phyloP scores from a whole-genome alignment of 805 yeast genomes.

The Candida krabiensis region DNA sequence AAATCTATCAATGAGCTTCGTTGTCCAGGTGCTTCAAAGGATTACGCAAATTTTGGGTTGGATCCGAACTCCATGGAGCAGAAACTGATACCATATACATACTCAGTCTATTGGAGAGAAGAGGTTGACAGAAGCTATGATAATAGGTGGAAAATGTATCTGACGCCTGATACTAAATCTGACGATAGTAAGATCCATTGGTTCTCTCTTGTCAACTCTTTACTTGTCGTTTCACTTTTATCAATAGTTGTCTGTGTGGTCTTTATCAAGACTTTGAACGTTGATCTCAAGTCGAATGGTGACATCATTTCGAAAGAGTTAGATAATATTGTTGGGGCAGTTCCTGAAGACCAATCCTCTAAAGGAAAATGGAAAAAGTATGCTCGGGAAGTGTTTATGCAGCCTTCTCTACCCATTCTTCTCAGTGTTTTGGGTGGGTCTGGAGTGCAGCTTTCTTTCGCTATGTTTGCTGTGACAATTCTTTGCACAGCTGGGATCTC shows the following conservation, averaged over 20 bases:
- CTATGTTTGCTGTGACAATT: slow-evolving; percentile 59
- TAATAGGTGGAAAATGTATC: slow-evolving; percentile 71
- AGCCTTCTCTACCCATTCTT: slow-evolving; percentile 48
- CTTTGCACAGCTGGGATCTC: slow-evolving; percentile 58
- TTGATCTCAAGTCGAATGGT: slow-evolving; percentile 39
- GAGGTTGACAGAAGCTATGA: slow-evolving; percentile 64
- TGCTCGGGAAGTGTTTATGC: slow-evolving; percentile 50
- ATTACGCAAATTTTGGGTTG: slow-evolving; percentile 57
- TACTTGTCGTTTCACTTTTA: slow-evolving; percentile 60
- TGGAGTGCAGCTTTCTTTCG: slow-evolving; percentile 72
- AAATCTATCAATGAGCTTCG: slow-evolving; percentile 64
- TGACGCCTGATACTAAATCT: slow-evolving; percentile 38
- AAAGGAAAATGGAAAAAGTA: slow-evolving; percentile 53
- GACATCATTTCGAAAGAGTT: slow-evolving; percentile 14
- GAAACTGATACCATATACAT: slow-evolving; percentile 70
- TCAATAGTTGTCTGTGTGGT: slow-evolving; percentile 67
- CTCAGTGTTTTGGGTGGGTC: slow-evolving; percentile 64
- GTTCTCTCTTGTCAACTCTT: slow-evolving; percentile 72
- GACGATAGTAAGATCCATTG: slow-evolving; percentile 67
- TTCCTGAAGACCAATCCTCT: slow-evolving; percentile 5
- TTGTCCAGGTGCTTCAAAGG: slow-evolving; percentile 75
- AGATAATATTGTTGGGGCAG: slow-evolving; percentile 13
- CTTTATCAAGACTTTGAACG: slow-evolving; percentile 52
- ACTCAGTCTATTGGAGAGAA: slow-evolving; percentile 87
- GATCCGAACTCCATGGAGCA: slow-evolving; percentile 40